phyloP scores from a whole-genome alignment of 306 rosid genomes.

The Cucurbita argyrosperma region DNA sequence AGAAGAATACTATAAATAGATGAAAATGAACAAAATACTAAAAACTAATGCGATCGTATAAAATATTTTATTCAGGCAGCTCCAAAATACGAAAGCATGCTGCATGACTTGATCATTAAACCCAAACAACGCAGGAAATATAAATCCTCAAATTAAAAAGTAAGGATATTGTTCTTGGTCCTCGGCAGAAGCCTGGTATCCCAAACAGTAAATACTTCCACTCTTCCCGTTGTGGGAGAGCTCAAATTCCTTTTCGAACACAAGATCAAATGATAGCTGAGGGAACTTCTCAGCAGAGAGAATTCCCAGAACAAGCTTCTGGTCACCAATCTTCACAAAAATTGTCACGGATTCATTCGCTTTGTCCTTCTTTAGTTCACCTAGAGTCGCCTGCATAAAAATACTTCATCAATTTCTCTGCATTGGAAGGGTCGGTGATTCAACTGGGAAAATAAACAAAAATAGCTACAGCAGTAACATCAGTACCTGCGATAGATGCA shows the following conservation, averaged over 20 bases:
- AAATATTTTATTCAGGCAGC: neutral
- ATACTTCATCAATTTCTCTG: neutral
- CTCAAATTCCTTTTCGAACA: slow-evolving; percentile 72
- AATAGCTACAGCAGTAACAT: neutral
- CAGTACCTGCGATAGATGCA: slow-evolving; percentile 86
- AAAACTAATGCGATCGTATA: neutral
- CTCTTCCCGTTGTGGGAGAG: slow-evolving; percentile 62
- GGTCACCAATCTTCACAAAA: slow-evolving; percentile 31
- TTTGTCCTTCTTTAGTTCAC: slow-evolving; percentile 53
- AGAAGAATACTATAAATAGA: neutral
- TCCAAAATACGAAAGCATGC: neutral
- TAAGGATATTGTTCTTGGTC: slow-evolving; percentile 51
- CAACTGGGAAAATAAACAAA: neutral
- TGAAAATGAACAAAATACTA: too few species aligned
- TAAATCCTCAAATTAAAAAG: neutral
- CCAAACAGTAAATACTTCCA: slow-evolving; percentile 50
- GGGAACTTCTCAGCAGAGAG: slow-evolving; percentile 52
- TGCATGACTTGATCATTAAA: neutral
- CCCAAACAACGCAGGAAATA: neutral
- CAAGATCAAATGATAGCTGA: slow-evolving; percentile 52
- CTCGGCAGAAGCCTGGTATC: slow-evolving; percentile 32
- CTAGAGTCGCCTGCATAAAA: slow-evolving; percentile 52
- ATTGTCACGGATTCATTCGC: slow-evolving; percentile 31
- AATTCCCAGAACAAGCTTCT: slow-evolving; percentile 61
- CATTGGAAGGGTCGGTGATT: neutral